Conservation (phyloP, 345 rosid species). For the Citrus maxima region DNA sequence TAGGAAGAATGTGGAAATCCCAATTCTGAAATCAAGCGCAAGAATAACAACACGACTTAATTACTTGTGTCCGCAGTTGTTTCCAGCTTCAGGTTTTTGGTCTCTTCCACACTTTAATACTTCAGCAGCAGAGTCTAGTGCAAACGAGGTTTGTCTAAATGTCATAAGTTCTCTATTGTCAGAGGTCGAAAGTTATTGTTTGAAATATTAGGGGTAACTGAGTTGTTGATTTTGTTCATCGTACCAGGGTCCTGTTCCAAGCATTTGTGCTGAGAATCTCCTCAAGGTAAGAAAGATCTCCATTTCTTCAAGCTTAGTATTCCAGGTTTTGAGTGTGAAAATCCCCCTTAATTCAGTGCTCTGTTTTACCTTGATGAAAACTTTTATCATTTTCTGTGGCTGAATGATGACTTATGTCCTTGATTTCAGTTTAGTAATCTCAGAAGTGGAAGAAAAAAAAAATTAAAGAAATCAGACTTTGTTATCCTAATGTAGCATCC, state of each 20-base stretch:
- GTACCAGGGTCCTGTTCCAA: constrained; percentile 41
- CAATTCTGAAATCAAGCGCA: constrained; percentile 76
- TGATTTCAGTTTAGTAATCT: neutral
- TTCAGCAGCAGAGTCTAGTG: constrained; percentile 19
- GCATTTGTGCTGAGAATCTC: constrained; percentile 80
- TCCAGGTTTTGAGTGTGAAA: neutral
- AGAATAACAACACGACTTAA: constrained; percentile 78
- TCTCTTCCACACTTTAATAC: constrained; percentile 34
- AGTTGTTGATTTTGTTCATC: constrained; percentile 15
- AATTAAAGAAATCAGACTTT: neutral
- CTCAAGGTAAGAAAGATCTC: constrained; percentile 63
- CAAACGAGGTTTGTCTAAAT: constrained; percentile 46
- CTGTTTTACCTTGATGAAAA: neutral
- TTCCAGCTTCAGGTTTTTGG: constrained; percentile 90
- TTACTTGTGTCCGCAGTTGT: constrained; percentile 91
- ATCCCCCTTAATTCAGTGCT: neutral
- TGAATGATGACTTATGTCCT: neutral
- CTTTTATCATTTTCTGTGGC: neutral
- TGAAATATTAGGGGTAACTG: constrained; percentile 12
- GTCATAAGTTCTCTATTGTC: constrained; percentile 7
- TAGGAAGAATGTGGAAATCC: constrained; percentile 85
- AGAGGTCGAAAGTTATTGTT: neutral
- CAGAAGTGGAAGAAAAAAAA: neutral
- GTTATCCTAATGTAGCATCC: neutral
- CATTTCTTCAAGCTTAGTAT: neutral